Conservation (phyloP, 129 eudicot genomes). For the Flaveria robusta region DNA sequence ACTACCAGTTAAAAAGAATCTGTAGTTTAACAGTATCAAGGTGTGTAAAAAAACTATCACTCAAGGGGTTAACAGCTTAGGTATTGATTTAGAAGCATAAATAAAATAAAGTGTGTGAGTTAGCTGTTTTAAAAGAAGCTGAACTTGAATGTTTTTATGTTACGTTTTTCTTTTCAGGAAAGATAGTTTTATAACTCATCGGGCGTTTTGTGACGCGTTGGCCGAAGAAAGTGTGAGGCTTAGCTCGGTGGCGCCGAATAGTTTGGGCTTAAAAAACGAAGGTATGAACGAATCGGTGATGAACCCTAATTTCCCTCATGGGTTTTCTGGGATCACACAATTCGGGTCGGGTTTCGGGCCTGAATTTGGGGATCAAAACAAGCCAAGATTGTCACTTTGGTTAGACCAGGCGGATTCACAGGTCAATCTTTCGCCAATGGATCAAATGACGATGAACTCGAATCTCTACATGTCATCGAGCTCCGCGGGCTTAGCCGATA, state of each 20-base stretch:
- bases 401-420: slow-evolving; percentile 67
- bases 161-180: slow-evolving; percentile 48
- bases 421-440: slow-evolving; percentile 46
- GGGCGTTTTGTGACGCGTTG: slow-evolving; percentile 93
- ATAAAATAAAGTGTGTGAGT: no score
- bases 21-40: no score
- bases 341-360: slow-evolving; percentile 37
- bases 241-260: slow-evolving; percentile 49
- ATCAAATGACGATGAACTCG: slow-evolving; percentile 41
- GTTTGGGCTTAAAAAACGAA: slow-evolving; percentile 53
- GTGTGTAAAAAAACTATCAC: no score
- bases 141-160: not conserved
- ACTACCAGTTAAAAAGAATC: no score
- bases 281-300: slow-evolving; percentile 44
- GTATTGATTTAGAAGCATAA: no score
- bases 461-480: slow-evolving; percentile 51
- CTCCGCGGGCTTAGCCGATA: slow-evolving; percentile 44
- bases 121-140: no score
- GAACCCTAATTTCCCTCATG: slow-evolving; percentile 53
- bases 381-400: slow-evolving; percentile 77
- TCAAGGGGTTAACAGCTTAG: no score
- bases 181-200: slow-evolving; percentile 92
- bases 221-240: slow-evolving; percentile 81
- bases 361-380: slow-evolving; percentile 49
- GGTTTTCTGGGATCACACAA: slow-evolving; percentile 55